Evolutionary conservation across 2,329 filamentous ascomycete species (phyloP), one percentile per base, ranked within the genome.

Genomic region (Calonectria pseudoreteaudii): DNA sequence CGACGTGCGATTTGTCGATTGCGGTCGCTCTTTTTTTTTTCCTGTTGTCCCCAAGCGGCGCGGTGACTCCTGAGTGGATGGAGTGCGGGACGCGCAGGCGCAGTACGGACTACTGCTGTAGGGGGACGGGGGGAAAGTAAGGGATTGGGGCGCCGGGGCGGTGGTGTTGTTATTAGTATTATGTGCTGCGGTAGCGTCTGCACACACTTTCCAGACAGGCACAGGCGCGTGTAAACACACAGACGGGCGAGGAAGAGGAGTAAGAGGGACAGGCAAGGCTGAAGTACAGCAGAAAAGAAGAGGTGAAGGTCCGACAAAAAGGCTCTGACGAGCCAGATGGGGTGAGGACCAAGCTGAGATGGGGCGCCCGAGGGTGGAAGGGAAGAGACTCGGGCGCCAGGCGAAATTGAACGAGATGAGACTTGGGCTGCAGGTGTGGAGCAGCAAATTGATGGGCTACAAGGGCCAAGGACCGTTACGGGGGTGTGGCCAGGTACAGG

Each of bases 1-100:
- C 75, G 77, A 76, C 75, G 72, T 82, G 83, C 78, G 77, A 82
- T 82, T 82, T 80, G 80, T 82, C 83, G 82, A 81, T 83, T 75
- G 81, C 74, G 79, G 76, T 77, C 76, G 77, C 75, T 76, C 73
- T 65, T 65, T 47, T 74, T 65, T 65, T 47, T 36, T 13, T 44
- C 26, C 28, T 65, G 18, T n/a, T 47, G 74, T 75, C 66, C 73
- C 77, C 72, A 76, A 78, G n/a, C 68, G 52, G 65, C 36, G 68
- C 66, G 75, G 75, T 75, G 73, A 73, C 75, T 76, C 77, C 80
- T 77, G 76, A 77, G 77, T 75, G 76, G 77, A 44, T 73, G 70
- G 65, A 58, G 73, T 75, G 79, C 73, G 76, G 74, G 76, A 79
- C 74, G 64, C 73, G 78, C 72, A 74, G 73, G 71, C 68, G 75